Percentiles rank a stretch among this genome's conserved stretches.
Evolutionary conservation across 1,284 basidiomycete genomes (phyloP).

Genomic region (Boletus smithii): DNA sequence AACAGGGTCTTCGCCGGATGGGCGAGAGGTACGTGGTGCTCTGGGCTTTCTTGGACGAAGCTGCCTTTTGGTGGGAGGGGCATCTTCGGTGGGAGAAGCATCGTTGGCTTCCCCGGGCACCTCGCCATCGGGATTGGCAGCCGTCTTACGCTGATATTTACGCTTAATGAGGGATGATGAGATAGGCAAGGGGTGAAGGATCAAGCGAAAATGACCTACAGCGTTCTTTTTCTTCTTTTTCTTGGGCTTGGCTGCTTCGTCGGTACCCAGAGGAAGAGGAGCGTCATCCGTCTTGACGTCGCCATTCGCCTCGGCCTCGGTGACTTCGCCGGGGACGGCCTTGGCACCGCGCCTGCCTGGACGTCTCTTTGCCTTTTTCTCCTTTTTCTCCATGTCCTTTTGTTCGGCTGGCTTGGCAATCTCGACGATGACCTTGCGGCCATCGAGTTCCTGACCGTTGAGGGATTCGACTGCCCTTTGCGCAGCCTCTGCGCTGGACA

Average conservation of each 20-base stretch:
- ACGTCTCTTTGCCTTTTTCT: constrained; percentile 71
- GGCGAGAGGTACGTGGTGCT: constrained; percentile 54
- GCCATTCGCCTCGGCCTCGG: constrained; percentile 81
- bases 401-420: constrained; percentile 84
- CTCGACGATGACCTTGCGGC: constrained; percentile 83
- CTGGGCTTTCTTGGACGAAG: constrained; percentile 61
- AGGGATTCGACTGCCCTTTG: constrained; percentile 83
- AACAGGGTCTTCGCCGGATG: constrained; percentile 69
- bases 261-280: constrained; percentile 43
- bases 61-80: constrained; percentile 44
- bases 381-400: constrained; percentile 76
- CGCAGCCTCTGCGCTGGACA: constrained; percentile 77
- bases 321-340: constrained; percentile 80
- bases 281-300: constrained; percentile 54
- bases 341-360: constrained; percentile 78
- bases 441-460: constrained; percentile 84
- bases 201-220: constrained; percentile 41
- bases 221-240: constrained; percentile 73
- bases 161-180: constrained; percentile 40
- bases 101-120: constrained; percentile 34
- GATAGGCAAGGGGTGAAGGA: constrained; percentile 6
- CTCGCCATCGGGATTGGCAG: constrained; percentile 40
- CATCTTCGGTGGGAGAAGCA: constrained; percentile 37
- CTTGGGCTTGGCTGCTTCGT: constrained; percentile 68
- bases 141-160: constrained; percentile 49